phyloP scores from a whole-genome alignment of 306 rosid species.

The Boehmeria nivea region DNA sequence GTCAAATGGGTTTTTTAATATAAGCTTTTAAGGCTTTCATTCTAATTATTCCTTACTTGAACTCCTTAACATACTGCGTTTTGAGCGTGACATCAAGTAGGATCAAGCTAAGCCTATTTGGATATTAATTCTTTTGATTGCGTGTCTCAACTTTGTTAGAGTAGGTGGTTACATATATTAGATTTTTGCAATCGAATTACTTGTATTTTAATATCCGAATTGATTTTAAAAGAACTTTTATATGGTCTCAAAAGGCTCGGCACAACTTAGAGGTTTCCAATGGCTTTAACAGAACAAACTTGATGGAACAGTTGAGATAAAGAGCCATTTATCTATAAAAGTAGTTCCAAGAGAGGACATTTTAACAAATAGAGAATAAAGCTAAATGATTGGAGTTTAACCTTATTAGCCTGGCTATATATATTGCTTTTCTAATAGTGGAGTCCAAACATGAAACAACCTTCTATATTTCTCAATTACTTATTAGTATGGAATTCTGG shows the following conservation, averaged over 20 bases:
- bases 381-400: neutral
- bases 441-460: neutral
- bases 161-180: too few relatives aligned
- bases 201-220: too few relatives aligned
- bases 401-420: slow-evolving; percentile 6
- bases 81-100: slow-evolving; percentile 33
- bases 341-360: neutral
- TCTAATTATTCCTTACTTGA: slow-evolving; percentile 29
- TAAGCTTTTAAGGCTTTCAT: neutral
- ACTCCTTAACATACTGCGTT: slow-evolving; percentile 8
- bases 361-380: neutral
- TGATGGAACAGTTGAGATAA: slow-evolving; percentile 8
- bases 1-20: slow-evolving; percentile 31
- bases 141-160: slow-evolving; percentile 15
- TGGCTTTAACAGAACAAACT: too few relatives aligned
- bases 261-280: too few relatives aligned
- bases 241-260: too few relatives aligned
- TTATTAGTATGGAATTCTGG: neutral
- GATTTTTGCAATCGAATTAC: too few relatives aligned
- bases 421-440: neutral
- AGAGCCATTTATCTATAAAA: neutral
- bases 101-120: slow-evolving; percentile 34
- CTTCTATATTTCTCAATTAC: neutral
- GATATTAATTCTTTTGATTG: neutral
- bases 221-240: too few relatives aligned